A percentile compares a stretch with the other conserved stretches of the same genome.
Conservation (phyloP, 495 filamentous ascomycete genomes). For the Mycothermus thermophilus region DNA sequence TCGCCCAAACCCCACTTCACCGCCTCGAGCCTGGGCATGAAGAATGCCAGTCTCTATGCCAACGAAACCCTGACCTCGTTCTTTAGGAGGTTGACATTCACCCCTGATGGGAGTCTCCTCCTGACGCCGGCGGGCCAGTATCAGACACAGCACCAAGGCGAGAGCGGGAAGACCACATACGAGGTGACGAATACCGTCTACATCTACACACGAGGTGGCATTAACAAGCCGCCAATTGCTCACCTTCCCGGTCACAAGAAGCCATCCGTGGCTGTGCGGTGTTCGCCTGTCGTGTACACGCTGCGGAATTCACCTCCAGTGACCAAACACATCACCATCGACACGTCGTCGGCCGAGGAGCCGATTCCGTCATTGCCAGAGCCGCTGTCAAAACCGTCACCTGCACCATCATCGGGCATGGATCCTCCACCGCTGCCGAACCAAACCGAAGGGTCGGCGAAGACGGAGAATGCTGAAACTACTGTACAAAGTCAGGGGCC, state of each 20-base stretch:
- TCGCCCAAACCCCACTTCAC: constrained; percentile 60
- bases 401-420: constrained; percentile 48
- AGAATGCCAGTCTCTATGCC: constrained; percentile 84
- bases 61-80: constrained; percentile 97
- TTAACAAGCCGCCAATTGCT: constrained; percentile 95
- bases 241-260: constrained; percentile 98
- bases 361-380: constrained; percentile 73
- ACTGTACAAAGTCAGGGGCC: constrained; percentile 39
- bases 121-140: constrained; percentile 96
- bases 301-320: constrained; percentile 51
- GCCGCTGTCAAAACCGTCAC: constrained; percentile 48
- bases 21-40: constrained; percentile 46
- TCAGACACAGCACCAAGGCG: constrained; percentile 60
- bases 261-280: constrained; percentile 89
- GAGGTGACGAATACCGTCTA: constrained; percentile 96
- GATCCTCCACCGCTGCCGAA: constrained; percentile 60
- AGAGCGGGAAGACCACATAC: constrained; percentile 57
- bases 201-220: constrained; percentile 89
- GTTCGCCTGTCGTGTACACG: constrained; percentile 81
- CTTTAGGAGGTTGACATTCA: constrained; percentile 86
- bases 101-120: constrained; percentile 86
- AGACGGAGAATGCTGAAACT: constrained; percentile 39
- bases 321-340: constrained; percentile 83
- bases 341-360: constrained; percentile 79
- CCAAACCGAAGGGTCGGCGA: constrained; percentile 27